Percentiles rank a stretch among this genome's conserved stretches.
phyloP scores from a whole-genome alignment of 1,284 basidiomycete species.

The Sporisorium iseilematis-ciliati region DNA sequence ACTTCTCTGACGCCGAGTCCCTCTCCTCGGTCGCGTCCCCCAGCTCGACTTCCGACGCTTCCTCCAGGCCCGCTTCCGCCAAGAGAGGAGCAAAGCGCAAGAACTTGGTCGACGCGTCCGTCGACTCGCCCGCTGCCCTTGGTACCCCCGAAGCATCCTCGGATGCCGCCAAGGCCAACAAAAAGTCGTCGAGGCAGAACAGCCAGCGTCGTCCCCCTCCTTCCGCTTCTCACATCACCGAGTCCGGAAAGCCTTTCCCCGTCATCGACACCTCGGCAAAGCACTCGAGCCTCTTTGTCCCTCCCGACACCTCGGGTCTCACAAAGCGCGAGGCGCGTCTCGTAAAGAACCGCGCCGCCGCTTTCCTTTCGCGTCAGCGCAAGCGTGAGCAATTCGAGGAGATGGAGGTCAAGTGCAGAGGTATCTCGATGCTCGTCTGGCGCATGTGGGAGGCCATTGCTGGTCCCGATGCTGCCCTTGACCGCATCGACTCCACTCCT shows the following conservation, averaged over 20 bases:
- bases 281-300: slow-evolving; percentile 75
- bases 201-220: slow-evolving; percentile 61
- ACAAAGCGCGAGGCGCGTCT: slow-evolving; percentile 89
- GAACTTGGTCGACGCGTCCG: slow-evolving; percentile 15
- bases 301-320: slow-evolving; percentile 86
- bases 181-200: slow-evolving; percentile 20
- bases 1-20: slow-evolving; percentile 40
- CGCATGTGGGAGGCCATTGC: slow-evolving; percentile 61
- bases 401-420: slow-evolving; percentile 81
- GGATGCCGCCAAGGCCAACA: slow-evolving; percentile 17
- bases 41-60: slow-evolving; percentile 33
- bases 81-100: slow-evolving; percentile 45
- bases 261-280: slow-evolving; percentile 69
- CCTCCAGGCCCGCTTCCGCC: slow-evolving; percentile 21
- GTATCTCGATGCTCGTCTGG: slow-evolving; percentile 65
- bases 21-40: slow-evolving; percentile 32
- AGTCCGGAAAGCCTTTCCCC: slow-evolving; percentile 67
- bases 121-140: slow-evolving; percentile 15
- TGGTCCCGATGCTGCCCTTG: slow-evolving; percentile 40
- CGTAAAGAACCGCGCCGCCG: slow-evolving; percentile 90
- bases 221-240: slow-evolving; percentile 65
- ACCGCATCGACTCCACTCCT: slow-evolving; percentile 33
- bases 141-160: slow-evolving; percentile 9
- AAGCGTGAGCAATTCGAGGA: slow-evolving; percentile 91
- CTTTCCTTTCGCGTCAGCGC: slow-evolving; percentile 87